phyloP scores from a whole-genome alignment of 768 basidiomycete species.

The Mrakia frigida region DNA sequence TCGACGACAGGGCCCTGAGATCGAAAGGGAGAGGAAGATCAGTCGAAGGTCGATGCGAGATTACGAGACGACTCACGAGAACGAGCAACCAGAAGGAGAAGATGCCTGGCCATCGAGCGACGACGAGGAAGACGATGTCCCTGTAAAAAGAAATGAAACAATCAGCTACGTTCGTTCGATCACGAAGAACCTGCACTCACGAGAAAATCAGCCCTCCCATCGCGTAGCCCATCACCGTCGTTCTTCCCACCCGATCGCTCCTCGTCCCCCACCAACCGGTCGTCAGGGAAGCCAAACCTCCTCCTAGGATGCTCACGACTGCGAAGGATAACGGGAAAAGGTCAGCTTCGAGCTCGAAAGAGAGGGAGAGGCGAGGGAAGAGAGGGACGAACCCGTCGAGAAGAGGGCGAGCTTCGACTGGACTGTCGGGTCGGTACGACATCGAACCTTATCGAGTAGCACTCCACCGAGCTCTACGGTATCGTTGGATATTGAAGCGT shows the following conservation, averaged over 20 bases:
- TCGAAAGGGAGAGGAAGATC: no score
- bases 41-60: no score
- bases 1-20: slow-evolving; percentile 14
- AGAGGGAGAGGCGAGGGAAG: background rate
- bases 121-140: slow-evolving; percentile 69
- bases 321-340: slow-evolving; percentile 6
- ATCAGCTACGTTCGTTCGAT: background rate
- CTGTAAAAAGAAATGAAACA: slow-evolving; percentile 48
- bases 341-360: background rate
- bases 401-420: slow-evolving; percentile 6
- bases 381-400: background rate
- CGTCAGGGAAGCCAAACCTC: slow-evolving; percentile 68
- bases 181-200: slow-evolving; percentile 34
- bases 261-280: slow-evolving; percentile 83
- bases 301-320: slow-evolving; percentile 74
- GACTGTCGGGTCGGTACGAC: slow-evolving; percentile 19
- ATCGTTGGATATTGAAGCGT: background rate
- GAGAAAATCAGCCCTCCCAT: slow-evolving; percentile 58
- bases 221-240: slow-evolving; percentile 61
- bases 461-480: background rate
- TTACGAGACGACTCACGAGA: background rate
- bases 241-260: slow-evolving; percentile 71
- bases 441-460: slow-evolving; percentile 20
- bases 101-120: background rate
- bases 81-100: background rate